Percentiles rank a stretch among this genome's conserved stretches.
Evolutionary conservation across 2,329 filamentous ascomycete species (phyloP).

Genomic region (Aspergillus costaricaensis): DNA sequence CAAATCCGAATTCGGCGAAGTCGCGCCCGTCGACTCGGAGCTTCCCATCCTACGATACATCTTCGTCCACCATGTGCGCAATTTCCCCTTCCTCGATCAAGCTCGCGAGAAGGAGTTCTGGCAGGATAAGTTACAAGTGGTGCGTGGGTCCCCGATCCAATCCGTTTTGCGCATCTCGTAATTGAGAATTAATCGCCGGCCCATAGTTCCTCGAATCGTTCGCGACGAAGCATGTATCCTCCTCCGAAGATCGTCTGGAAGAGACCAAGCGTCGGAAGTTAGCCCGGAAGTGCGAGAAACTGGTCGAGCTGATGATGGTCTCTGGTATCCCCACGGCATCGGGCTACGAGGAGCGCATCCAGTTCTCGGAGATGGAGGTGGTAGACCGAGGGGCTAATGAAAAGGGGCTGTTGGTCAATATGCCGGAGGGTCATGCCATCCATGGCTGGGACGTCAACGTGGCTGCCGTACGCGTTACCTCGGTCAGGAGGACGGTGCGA

Average conservation of each 20-base stretch:
- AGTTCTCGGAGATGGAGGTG: constrained; percentile 95
- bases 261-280: constrained; percentile 94
- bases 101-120: constrained; percentile 98
- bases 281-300: constrained; percentile 87
- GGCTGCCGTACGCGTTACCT: constrained; percentile 78
- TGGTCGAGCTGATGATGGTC: constrained; percentile 99
- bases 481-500: constrained; percentile 80
- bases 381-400: constrained; percentile 93
- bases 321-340: constrained; percentile 94
- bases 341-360: constrained; percentile 94
- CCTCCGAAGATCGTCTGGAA: constrained; percentile 91
- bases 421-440: constrained; percentile 87
- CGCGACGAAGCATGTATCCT: constrained; percentile 94
- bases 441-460: constrained; percentile 98
- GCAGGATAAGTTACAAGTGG: constrained; percentile 95
- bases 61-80: constrained; percentile 95
- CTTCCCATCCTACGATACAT: constrained; percentile 92
- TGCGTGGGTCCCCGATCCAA: constrained; percentile 53
- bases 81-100: constrained; percentile 96
- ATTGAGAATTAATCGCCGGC: constrained; percentile 7
- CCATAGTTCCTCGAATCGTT: constrained; percentile 91
- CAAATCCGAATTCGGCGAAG: constrained; percentile 86
- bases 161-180: not conserved
- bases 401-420: constrained; percentile 79
- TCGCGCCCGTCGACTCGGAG: constrained; percentile 90